phyloP scores from a whole-genome alignment of 257 asterid species.

The Osmanthus fragrans region DNA sequence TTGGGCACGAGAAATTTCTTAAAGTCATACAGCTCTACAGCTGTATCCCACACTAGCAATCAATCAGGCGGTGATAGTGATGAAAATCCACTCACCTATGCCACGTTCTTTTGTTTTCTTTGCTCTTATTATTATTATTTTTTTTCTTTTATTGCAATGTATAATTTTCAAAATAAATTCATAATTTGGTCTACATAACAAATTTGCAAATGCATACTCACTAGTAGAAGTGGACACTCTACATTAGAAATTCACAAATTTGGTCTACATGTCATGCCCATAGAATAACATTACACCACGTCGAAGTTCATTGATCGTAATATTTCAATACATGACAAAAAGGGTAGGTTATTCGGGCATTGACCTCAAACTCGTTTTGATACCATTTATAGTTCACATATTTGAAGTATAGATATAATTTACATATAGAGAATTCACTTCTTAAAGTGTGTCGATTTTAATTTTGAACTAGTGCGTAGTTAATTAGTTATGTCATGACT shows the following conservation, averaged over 20 bases:
- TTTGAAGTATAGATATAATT: no score
- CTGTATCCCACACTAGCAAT: slow-evolving; percentile 10
- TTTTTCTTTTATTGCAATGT: no score
- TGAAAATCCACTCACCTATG: not conserved
- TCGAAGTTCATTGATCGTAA: not conserved
- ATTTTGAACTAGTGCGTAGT: no score
- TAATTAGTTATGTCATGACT: no score
- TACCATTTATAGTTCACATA: not conserved
- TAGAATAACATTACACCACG: no score
- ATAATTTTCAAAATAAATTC: no score
- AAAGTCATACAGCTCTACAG: not conserved
- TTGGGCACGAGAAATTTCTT: no score
- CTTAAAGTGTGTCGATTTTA: not conserved
- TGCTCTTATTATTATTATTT: not conserved
- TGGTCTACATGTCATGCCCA: not conserved
- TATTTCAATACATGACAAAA: not conserved
- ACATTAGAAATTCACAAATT: no score
- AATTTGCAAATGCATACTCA: not conserved
- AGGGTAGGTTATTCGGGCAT: no score
- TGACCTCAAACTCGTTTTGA: no score
- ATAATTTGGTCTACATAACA: not conserved
- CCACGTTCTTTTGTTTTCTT: not conserved
- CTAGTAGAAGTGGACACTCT: not conserved
- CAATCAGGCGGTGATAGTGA: not conserved
- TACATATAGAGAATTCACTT: no score